A percentile compares a stretch with the other conserved stretches of the same genome.
Conservation (phyloP, 164 flowering plant genomes). For the Saururus chinensis region DNA sequence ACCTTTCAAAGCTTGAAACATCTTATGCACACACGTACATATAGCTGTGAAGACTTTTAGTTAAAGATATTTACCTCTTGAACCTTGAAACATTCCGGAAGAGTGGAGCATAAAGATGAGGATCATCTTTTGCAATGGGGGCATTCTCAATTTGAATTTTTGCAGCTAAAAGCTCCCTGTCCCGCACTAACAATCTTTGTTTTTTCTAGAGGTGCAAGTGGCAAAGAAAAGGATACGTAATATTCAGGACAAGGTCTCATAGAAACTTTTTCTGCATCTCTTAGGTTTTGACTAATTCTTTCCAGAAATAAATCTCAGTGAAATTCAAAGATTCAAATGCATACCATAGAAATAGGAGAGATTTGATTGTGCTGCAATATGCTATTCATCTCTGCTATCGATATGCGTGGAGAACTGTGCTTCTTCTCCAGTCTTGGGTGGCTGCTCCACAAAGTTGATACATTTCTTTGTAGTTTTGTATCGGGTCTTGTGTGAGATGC, state of each 20-base stretch:
- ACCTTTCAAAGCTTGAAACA: no score
- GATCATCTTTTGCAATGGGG: neutral
- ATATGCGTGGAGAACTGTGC: neutral
- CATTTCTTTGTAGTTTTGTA: neutral
- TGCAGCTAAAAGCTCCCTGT: constrained; percentile 7
- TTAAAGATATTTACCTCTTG: neutral
- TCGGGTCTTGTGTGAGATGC: neutral
- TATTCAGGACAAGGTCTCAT: neutral
- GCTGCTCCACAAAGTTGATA: neutral
- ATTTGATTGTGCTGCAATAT: neutral
- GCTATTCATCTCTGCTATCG: neutral
- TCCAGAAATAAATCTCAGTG: neutral
- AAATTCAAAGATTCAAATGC: neutral
- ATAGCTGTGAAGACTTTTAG: neutral
- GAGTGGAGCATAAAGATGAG: constrained; percentile 6
- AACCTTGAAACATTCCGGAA: constrained; percentile 6
- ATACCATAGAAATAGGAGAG: constrained; percentile 1
- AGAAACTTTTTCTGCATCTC: neutral
- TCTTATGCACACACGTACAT: no score
- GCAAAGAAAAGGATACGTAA: neutral
- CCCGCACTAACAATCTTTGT: constrained; percentile 3
- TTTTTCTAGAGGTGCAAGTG: constrained; percentile 1
- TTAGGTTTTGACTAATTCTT: no score
- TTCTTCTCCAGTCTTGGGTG: neutral
- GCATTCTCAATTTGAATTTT: constrained; percentile 6